Evolutionary conservation across 2,329 filamentous ascomycete species (phyloP).

Genomic region (Verruconis gallopava): DNA sequence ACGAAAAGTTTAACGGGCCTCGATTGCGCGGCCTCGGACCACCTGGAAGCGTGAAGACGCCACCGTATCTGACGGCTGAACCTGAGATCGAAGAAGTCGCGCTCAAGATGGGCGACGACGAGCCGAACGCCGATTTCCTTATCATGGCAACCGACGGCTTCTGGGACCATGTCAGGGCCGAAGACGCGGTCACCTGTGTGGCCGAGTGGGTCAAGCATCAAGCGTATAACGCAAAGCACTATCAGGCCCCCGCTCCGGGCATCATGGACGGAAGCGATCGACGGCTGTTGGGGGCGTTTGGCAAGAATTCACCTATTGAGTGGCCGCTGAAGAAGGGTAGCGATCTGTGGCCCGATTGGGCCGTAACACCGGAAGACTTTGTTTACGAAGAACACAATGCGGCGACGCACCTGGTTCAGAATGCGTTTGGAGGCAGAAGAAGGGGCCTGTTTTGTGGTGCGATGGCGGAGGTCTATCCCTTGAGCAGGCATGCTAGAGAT

Average conservation of each 20-base stretch:
- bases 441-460: constrained; percentile 27
- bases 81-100: constrained; percentile 48
- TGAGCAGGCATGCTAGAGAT: constrained; percentile 30
- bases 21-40: constrained; percentile 26
- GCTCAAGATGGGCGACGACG: constrained; percentile 29
- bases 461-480: constrained; percentile 22
- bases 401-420: constrained; percentile 38
- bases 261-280: background rate
- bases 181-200: constrained; percentile 46
- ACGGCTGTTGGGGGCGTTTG: background rate
- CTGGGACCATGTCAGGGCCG: constrained; percentile 47
- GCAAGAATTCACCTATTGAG: background rate
- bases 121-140: constrained; percentile 39
- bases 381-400: constrained; percentile 39
- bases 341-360: constrained; percentile 18
- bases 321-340: background rate
- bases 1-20: constrained; percentile 38
- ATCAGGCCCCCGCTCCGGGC: background rate
- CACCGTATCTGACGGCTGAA: constrained; percentile 55
- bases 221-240: background rate
- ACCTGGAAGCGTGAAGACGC: constrained; percentile 32
- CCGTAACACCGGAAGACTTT: constrained; percentile 30
- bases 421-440: constrained; percentile 38
- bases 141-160: constrained; percentile 56
- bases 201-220: constrained; percentile 36